A percentile compares a stretch with the other conserved stretches of the same genome.
These are phyloP conservation scores for Arthrobotrys pseudoclavata DNA, from an alignment of 2,329 filamentous ascomycete genomes.

Conservation along the genomic window DNA sequence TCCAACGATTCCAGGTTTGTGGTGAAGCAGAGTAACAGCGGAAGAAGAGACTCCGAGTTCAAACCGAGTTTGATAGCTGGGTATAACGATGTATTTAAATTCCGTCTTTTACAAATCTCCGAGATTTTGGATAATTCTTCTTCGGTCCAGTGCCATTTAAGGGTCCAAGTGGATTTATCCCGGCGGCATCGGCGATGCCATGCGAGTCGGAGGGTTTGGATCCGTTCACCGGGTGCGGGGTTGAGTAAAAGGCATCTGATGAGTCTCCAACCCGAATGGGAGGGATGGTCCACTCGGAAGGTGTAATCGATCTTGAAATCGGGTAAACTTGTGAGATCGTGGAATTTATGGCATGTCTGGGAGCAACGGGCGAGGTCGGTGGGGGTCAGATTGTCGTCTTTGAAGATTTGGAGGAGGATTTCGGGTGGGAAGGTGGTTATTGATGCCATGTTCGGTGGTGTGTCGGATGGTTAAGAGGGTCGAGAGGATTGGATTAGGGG, in stretches of 20 bases:
- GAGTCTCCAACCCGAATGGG: slow-evolving; percentile 21
- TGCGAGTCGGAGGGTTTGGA: not conserved
- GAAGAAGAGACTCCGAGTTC: slow-evolving; percentile 36
- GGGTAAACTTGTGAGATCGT: not conserved
- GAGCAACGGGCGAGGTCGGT: slow-evolving; percentile 17
- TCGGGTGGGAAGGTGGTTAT: slow-evolving; percentile 23
- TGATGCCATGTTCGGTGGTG: not conserved
- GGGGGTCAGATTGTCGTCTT: not conserved
- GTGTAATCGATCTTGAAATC: slow-evolving; percentile 1
- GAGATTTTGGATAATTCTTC: slow-evolving; percentile 10
- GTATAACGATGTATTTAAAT: not conserved
- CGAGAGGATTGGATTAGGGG: not conserved
- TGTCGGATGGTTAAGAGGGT: not conserved
- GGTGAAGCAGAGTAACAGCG: slow-evolving; percentile 27
- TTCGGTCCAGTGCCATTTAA: slow-evolving; percentile 16
- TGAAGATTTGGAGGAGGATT: slow-evolving; percentile 21
- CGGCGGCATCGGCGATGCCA: slow-evolving; percentile 26
- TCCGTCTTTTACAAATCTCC: not conserved
- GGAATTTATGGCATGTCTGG: slow-evolving; percentile 1
- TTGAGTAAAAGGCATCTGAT: slow-evolving; percentile 10
- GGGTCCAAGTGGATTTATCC: slow-evolving; percentile 2
- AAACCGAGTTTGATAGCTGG: not conserved
- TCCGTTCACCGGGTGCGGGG: not conserved
- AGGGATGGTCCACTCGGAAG: slow-evolving; percentile 22
- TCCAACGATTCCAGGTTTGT: slow-evolving; percentile 20